Base-by-base conservation (phyloP, 1,284 basidiomycete species). In the Pseudozyma pruni region DNA sequence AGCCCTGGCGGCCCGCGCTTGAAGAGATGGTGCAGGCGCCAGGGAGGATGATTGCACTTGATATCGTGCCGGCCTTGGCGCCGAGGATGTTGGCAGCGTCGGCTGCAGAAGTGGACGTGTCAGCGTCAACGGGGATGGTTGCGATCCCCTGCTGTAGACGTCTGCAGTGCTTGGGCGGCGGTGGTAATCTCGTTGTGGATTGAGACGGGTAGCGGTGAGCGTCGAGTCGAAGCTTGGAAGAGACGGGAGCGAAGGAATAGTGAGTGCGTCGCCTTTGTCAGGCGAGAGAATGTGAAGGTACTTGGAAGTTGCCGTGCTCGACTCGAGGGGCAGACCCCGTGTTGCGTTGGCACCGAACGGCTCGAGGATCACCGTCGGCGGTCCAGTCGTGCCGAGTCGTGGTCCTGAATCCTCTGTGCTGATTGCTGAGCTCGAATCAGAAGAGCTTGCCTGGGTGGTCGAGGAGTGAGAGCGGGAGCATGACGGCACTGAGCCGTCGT, bases 121-220 rank as follows among this genome's bases (percentile, higher is more conserved):
- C 22, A 50, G 22, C 1, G 62, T 37, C 13, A 33, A 27, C n/a
- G 62, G 48, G 22, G 56, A 59, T 8, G 51, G 23, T 8, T 38
- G 62, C 0, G 33, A 33, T 31, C 39, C 37, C 29, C 62, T 58
- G 17, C 58, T 58, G 42, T 62, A 69, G 27, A 69, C 66, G 46
- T 69, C 66, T 20, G 66, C 66, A 5, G 66, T 69, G 22, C 66
- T 69, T 19, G 66, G 66, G 23, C 66, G 66, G 16, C 54, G 58
- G 41, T 51, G 50, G n/a, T n/a, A 17, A 57, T 16, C 2, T 52
- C 37, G 22, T 49, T 38, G 11, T 22, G n/a, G 10, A 14, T 47
- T 32, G 25, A 40, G 25, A 1, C 29, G 37, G 4, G 49, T 69
- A 10, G 53, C 50, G 13, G 66, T 69, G 35, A 58, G 40, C 3